Conservation (phyloP, 192 early-diverging fungal genomes). For the Coemansia sp. region DNA sequence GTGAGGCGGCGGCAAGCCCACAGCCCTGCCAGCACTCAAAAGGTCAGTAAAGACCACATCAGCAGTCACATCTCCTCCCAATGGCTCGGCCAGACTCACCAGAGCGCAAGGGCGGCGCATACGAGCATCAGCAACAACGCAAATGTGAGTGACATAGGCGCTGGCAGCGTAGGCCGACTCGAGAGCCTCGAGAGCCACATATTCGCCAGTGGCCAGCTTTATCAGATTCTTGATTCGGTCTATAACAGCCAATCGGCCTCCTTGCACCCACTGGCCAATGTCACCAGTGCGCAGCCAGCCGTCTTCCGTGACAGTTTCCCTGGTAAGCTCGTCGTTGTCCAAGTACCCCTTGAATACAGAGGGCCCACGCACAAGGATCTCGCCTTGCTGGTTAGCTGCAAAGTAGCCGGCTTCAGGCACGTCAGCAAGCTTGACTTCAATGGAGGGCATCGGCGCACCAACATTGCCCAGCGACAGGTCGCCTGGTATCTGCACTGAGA, state of each 20-base stretch:
- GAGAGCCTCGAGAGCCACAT: constrained; percentile 92
- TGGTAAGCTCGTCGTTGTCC: constrained; percentile 74
- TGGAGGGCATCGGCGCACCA: constrained; percentile 71
- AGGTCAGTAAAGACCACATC: constrained; percentile 31
- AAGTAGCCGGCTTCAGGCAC: constrained; percentile 69
- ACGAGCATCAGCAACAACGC: constrained; percentile 73
- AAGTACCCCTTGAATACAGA: constrained; percentile 81
- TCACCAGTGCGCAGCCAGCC: constrained; percentile 91
- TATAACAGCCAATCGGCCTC: constrained; percentile 84
- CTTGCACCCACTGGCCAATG: constrained; percentile 81
- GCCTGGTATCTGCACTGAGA: constrained; percentile 63
- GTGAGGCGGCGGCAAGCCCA: constrained; percentile 72
- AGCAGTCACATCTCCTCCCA: constrained; percentile 54
- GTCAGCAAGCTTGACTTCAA: constrained; percentile 83
- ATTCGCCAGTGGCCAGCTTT: constrained; percentile 87
- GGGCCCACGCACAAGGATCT: constrained; percentile 82
- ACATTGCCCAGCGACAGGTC: constrained; percentile 63
- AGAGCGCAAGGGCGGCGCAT: constrained; percentile 75
- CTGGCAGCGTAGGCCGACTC: constrained; percentile 89
- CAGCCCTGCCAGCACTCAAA: constrained; percentile 58
- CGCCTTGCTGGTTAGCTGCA: constrained; percentile 70
- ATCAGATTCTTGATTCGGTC: constrained; percentile 96
- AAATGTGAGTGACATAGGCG: constrained; percentile 73
- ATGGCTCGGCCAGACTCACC: constrained; percentile 38
- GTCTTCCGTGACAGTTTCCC: constrained; percentile 73